Base-by-base conservation (phyloP, 140 eudicot genomes). In the Cichorium intybus region DNA sequence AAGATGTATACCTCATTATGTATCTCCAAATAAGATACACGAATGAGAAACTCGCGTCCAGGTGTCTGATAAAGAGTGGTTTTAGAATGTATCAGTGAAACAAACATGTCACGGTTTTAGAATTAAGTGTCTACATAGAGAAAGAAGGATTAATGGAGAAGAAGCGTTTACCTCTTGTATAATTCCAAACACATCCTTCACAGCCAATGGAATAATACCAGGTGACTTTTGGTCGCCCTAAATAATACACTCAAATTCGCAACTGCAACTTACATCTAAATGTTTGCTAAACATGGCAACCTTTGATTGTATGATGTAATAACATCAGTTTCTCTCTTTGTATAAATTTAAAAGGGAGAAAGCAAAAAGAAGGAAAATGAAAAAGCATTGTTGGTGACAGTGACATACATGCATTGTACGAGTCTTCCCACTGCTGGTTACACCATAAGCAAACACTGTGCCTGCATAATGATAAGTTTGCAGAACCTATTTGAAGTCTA, bases 381-480 rank as follows among this genome's bases (percentile, higher is more conserved):
- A 56, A 28, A 56, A 62, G 41, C 39, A 56, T 31, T n/a, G n/a
- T n/a, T n/a, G n/a, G 22, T 16, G 18, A n/a, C 3, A 60, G 66
- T 18, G 60, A 31, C 87, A 78, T 84, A 86, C 97, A 80, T 89
- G 97, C 97, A 89, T 89, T 15, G 97, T 89, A 58, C 86, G 97
- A 58, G 97, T 89, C 85, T 89, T 89, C 81, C 97, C 97, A 45
- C 97, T 89, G 87, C 97, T 86, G 66, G 97, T 89, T 68, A 89
- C 97, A 63, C 97, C 97, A 83, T 89, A 89, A 5, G 97, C 97
- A 77, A 89, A 89, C 51, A 89, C 88, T 11, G 97, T 89, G 62
- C 95, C 97, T 89, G 80, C 79, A 80, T 56, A 64, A 74, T 52
- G 31, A 41, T 35, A 48, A 62, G 31, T n/a, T n/a, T n/a, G n/a